Base-by-base conservation (phyloP, 768 basidiomycete species). In the Amyloporia xantha region DNA sequence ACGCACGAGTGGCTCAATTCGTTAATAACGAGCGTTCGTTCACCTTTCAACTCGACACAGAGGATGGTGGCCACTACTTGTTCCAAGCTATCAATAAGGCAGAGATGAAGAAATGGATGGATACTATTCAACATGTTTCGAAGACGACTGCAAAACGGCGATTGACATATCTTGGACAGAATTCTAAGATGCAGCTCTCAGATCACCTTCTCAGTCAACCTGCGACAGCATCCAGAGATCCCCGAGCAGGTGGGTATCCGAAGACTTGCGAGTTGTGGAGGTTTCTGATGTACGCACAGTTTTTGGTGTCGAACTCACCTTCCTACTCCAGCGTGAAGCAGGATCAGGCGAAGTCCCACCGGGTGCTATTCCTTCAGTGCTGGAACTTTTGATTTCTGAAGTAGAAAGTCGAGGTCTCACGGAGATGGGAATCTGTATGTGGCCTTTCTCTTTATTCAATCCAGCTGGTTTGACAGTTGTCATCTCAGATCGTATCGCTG, bases 21-120 rank as follows among this genome's bases (percentile, higher is more conserved):
- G 77, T 82, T 67, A 90, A 89, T 60, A 83, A 84, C 61, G 84
- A 89, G 53, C 75, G 90, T 40, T 87, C 90, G 41, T 92, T 81
- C 63, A 82, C 79, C 42, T 88, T 92, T 71, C 80, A 86, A 59
- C 71, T 93, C 38, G 81, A 87, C 58, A 87, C 89, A 0, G 91
- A 92, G 62, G 90, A 92, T 59, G 91, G 91, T 6, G 89, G 87
- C 0, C 84, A 84, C 58, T 90, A 89, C 58, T 64, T 91, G 27
- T 66, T 92, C 13, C 91, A 93, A 62, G 83, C 87, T 1, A 64
- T 78, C 28, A 81, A 76, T 56, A 79, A 76, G 62, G 71, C 74
- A 33, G 89, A 91, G 55, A 82, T 89, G 81, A 69, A 63, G 47
- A 81, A 74, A 56, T 93, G 91, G 91, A 73, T 90, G 46, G 81